phyloP scores from a whole-genome alignment of 805 yeast species.

The Millerozyma acaciae region DNA sequence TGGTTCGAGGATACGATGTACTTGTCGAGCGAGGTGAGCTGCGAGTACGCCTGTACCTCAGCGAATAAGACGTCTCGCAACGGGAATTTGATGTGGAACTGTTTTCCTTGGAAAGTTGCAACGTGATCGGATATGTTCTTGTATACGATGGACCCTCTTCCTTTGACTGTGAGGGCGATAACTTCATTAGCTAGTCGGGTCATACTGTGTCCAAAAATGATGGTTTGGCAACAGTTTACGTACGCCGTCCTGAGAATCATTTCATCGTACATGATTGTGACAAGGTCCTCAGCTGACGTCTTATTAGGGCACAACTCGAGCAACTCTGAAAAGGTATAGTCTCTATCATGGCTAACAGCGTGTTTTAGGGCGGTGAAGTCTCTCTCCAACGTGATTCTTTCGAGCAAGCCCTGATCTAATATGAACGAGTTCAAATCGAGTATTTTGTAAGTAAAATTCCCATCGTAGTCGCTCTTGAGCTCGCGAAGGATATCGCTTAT shows the following conservation, averaged over 20 bases:
- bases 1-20: constrained; percentile 21
- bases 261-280: constrained; percentile 43
- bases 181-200: constrained; percentile 77
- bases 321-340: constrained; percentile 27
- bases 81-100: constrained; percentile 58
- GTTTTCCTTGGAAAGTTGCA: constrained; percentile 21
- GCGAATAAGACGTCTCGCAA: constrained; percentile 68
- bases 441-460: constrained; percentile 33
- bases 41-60: constrained; percentile 59
- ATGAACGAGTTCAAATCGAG: constrained; percentile 42
- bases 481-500: constrained; percentile 14
- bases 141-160: constrained; percentile 73
- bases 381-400: constrained; percentile 28
- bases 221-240: constrained; percentile 45
- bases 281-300: constrained; percentile 65
- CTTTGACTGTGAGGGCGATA: constrained; percentile 77
- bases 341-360: constrained; percentile 6
- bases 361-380: constrained; percentile 20
- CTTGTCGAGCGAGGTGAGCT: constrained; percentile 36
- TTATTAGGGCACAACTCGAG: constrained; percentile 43
- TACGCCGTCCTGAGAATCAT: constrained; percentile 46
- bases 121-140: constrained; percentile 44
- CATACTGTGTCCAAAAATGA: constrained; percentile 76
- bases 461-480: constrained; percentile 15
- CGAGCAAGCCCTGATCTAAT: constrained; percentile 21